Conservation (phyloP, 345 rosid genomes). For the Erodium maritimum region DNA sequence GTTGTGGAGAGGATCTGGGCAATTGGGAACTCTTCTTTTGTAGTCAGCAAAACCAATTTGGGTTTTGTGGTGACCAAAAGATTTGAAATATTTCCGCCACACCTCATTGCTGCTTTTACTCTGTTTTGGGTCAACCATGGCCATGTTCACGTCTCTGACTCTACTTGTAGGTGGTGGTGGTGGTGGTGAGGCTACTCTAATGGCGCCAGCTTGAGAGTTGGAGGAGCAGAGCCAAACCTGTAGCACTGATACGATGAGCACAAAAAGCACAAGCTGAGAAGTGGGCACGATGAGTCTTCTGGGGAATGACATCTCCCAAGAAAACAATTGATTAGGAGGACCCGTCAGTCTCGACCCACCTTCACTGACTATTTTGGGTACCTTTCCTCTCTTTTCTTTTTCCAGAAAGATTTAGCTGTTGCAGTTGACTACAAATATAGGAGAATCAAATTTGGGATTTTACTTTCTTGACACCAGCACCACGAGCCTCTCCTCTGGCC, state of each 20-base stretch:
- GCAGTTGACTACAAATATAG: neutral
- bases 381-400: too few species aligned
- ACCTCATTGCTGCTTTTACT: too few species aligned
- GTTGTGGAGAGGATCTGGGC: slow-evolving; percentile 95
- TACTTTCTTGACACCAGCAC: too few species aligned
- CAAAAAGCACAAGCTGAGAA: slow-evolving; percentile 10
- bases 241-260: slow-evolving; percentile 9
- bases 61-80: slow-evolving; percentile 21
- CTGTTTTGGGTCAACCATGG: too few species aligned
- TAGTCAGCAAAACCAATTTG: slow-evolving; percentile 32
- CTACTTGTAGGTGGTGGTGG: too few species aligned
- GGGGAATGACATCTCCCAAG: slow-evolving; percentile 14
- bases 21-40: slow-evolving; percentile 73
- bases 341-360: slow-evolving; percentile 24
- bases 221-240: slow-evolving; percentile 36
- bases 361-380: neutral
- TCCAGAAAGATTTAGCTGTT: too few species aligned
- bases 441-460: too few species aligned
- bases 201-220: slow-evolving; percentile 35
- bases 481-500: too few species aligned
- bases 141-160: too few species aligned
- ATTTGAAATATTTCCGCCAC: slow-evolving; percentile 24
- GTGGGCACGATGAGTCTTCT: slow-evolving; percentile 13
- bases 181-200: slow-evolving; percentile 20
- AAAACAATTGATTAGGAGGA: too few species aligned